Base-by-base conservation (phyloP, 129 eudicot genomes). In the Escallonia herrerae region DNA sequence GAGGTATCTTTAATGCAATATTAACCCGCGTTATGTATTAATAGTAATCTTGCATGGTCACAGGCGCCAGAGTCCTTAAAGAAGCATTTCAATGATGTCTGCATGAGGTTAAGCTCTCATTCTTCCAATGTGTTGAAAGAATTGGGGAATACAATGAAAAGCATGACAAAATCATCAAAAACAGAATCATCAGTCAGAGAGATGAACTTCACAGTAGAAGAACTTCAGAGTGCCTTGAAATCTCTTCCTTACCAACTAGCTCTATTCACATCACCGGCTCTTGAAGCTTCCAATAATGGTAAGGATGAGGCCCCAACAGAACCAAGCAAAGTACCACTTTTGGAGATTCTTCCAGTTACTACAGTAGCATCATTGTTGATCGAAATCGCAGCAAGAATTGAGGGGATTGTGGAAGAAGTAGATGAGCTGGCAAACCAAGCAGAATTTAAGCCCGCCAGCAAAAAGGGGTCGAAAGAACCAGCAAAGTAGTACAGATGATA, bases 1-100 rank as follows among this genome's bases (percentile, higher is more conserved):
- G 33, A 22, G 33, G 33, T 22, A 22, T 22, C 33, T 22, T 22
- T 22, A 22, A 0, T 22, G 33, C 33, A 22, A 22, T 22, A 22
- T 22, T 22, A 22, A 22, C n/a, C n/a, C n/a, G n/a, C n/a, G n/a
- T n/a, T 22, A 22, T 22, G 33, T 22, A 22, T 22, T 5, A 49
- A 49, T n/a, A 49, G 3, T 49, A 22, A 60, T 62, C 12, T 60
- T 51, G 74, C 48, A 43, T 69, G 51, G 49, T 4, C 53, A 44
- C 84, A 91, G 97, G 81, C 79, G 47, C 96, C 96, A 0, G 86
- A 80, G 52, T 74, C 78, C 66, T 66, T 87, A 55, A 87, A 86
- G 86, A 73, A 77, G 58, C 94, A 81, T 75, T 62, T 87, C 69
- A 75, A 77, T 51, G 78, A 81, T 14, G 77, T 67, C 47, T 87